phyloP scores from a whole-genome alignment of 257 asterid genomes.

The Nicotiana paniculata region DNA sequence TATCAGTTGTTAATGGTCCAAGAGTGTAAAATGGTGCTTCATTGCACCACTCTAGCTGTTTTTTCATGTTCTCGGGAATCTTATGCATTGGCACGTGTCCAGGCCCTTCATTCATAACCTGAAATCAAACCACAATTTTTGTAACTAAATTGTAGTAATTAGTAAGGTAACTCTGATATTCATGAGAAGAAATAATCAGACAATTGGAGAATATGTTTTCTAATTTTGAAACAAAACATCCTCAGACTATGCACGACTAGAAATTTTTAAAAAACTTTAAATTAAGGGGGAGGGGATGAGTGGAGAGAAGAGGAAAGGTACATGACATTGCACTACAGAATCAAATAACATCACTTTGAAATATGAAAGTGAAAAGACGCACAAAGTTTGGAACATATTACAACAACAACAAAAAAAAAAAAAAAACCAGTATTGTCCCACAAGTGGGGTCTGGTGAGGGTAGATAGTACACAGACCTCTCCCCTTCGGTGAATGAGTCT shows the following conservation, averaged over 20 bases:
- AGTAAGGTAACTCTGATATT: not conserved
- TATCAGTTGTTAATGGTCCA: conserved; percentile 88
- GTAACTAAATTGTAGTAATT: not conserved
- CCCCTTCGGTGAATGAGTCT: too few relatives aligned
- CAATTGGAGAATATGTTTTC: too few relatives aligned
- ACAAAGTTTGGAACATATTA: too few relatives aligned
- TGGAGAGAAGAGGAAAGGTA: not conserved
- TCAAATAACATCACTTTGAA: not conserved
- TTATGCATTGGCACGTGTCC: conserved; percentile 93
- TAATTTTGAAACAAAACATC: not conserved
- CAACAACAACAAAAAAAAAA: too few relatives aligned
- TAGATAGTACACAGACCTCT: too few relatives aligned
- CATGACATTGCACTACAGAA: not conserved
- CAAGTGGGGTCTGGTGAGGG: too few relatives aligned
- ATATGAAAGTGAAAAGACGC: not conserved
- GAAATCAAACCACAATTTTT: conserved; percentile 2
- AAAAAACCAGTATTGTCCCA: too few relatives aligned
- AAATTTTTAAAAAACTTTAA: too few relatives aligned
- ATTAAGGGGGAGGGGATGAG: not conserved
- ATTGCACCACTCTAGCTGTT: conserved; percentile 89
- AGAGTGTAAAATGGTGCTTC: conserved; percentile 97
- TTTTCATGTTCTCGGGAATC: conserved; percentile 95
- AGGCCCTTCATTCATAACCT: conserved; percentile 98
- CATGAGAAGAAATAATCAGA: not conserved
- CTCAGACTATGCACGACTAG: not conserved